These are phyloP conservation scores for Podosphaera xanthii DNA, from an alignment of 2,329 filamentous ascomycete genomes.

Conservation along the genomic window DNA sequence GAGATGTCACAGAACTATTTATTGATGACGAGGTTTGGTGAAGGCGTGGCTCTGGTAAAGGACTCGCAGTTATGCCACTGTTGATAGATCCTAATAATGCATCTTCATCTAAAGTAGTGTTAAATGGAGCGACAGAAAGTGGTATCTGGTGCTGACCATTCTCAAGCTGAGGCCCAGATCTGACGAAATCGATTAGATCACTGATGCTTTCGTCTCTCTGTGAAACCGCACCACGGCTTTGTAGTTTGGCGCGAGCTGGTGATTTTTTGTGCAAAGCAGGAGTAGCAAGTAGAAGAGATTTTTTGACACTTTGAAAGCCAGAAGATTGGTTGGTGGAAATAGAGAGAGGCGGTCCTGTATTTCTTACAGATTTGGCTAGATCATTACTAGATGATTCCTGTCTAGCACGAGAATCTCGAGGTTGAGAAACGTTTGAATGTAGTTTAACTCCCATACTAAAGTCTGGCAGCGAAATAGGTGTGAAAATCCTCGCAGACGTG, in stretches of 20 bases:
- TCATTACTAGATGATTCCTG: constrained; percentile 48
- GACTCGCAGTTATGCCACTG: constrained; percentile 33
- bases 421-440: constrained; percentile 16
- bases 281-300: not conserved
- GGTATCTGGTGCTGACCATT: constrained; percentile 49
- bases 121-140: constrained; percentile 63
- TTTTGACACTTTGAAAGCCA: not conserved
- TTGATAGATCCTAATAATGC: constrained; percentile 35
- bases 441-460: constrained; percentile 8
- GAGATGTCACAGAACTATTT: constrained; percentile 37
- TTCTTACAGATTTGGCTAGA: constrained; percentile 75
- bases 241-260: constrained; percentile 27
- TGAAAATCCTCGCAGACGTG: constrained; percentile 4
- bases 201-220: constrained; percentile 45
- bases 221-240: constrained; percentile 48
- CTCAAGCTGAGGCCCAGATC: constrained; percentile 42
- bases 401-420: constrained; percentile 51
- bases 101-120: constrained; percentile 68
- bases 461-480: constrained; percentile 3
- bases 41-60: constrained; percentile 28
- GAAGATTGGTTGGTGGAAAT: not conserved
- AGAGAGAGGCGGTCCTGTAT: constrained; percentile 24
- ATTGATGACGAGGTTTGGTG: constrained; percentile 23
- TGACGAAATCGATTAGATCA: constrained; percentile 88
- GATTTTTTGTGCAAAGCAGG: not conserved